Base-by-base conservation (phyloP, 768 basidiomycete species). In the Crucibulum laeve region DNA sequence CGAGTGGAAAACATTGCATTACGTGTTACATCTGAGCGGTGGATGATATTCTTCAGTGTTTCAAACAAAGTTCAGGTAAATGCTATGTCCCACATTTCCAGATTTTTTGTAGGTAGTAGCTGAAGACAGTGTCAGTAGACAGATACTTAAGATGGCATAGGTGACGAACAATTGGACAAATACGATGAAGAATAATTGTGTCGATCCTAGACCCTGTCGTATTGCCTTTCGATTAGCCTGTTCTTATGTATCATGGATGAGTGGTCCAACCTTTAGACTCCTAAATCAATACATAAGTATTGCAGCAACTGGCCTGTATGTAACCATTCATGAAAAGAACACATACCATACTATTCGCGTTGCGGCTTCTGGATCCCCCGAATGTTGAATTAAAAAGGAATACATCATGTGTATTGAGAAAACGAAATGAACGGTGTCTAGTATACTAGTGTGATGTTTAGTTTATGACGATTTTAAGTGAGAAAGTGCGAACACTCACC, bases 71-170 rank as follows among this genome's bases (percentile, higher is more conserved):
- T 21, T 11, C 38, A 40, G 8, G 26, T 15, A 8, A 42, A 37
- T 2, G 19, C 3, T 37, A 3, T 37, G 28, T 37, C 60, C 37
- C 37, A 64, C 62, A 58, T 23, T 44, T 50, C 62, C 62, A 62
- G 19, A 64, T 64, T 50, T 59, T 58, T 30, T 51, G 53, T n/a
- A 64, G 49, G 40, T 64, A 64, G 26, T 56, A 55, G 15, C 62
- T 64, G n/a, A 28, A n/a, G 32, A 26, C 36, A 14, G 14, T 39
- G 14, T 8, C 33, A 0, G 23, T 22, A n/a, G 25, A 39, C 30
- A 6, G n/a, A 45, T 22, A 3, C 19, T 18, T 4, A 15, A 5
- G 19, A 28, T 34, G 24, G 13, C 22, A 5, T n/a, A n/a, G 18
- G 19, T 14, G 22, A 25, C 55, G 42, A 32, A 64, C 62, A 49